Percentiles rank a stretch among this genome's conserved stretches.
Evolutionary conservation across 768 basidiomycete genomes (phyloP).

Genomic region (Pholiota conissans): DNA sequence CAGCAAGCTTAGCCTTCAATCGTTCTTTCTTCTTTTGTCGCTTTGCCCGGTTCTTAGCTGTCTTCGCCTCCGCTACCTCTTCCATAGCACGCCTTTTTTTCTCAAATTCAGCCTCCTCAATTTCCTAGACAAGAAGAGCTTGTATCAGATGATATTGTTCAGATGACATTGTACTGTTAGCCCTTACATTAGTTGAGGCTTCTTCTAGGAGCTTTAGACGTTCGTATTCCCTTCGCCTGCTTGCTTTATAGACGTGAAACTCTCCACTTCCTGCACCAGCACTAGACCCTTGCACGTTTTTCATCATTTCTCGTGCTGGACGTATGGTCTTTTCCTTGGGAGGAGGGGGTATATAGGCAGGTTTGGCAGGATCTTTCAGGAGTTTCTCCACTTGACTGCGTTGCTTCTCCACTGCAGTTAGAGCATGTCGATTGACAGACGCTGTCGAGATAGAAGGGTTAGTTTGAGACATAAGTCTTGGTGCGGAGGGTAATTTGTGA

Average conservation of each 20-base stretch:
- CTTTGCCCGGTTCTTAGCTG: constrained; percentile 93
- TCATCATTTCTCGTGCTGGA: constrained; percentile 94
- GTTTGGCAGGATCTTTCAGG: constrained; percentile 86
- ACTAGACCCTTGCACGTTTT: constrained; percentile 97
- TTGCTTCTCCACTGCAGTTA: constrained; percentile 54
- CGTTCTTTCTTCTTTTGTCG: constrained; percentile 90
- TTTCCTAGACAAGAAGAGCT: constrained; percentile 51
- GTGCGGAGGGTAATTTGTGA: background rate
- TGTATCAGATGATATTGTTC: background rate
- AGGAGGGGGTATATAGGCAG: constrained; percentile 74
- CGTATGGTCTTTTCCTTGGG: constrained; percentile 83
- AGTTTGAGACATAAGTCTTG: constrained; percentile 13
- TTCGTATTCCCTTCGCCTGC: constrained; percentile 92
- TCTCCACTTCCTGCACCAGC: constrained; percentile 97
- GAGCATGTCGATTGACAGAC: constrained; percentile 45
- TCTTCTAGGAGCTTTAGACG: constrained; percentile 90
- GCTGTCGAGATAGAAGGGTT: constrained; percentile 20
- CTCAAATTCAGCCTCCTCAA: constrained; percentile 72
- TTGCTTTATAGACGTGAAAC: constrained; percentile 98
- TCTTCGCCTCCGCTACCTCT: constrained; percentile 78
- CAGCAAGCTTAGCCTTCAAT: constrained; percentile 39
- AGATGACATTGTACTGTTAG: background rate
- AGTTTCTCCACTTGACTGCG: constrained; percentile 78
- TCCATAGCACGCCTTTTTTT: constrained; percentile 70
- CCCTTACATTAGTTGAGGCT: constrained; percentile 66